These are phyloP conservation scores for Arthrobotrys megalospora DNA, from an alignment of 2,329 filamentous ascomycete genomes.

Conservation along the genomic window DNA sequence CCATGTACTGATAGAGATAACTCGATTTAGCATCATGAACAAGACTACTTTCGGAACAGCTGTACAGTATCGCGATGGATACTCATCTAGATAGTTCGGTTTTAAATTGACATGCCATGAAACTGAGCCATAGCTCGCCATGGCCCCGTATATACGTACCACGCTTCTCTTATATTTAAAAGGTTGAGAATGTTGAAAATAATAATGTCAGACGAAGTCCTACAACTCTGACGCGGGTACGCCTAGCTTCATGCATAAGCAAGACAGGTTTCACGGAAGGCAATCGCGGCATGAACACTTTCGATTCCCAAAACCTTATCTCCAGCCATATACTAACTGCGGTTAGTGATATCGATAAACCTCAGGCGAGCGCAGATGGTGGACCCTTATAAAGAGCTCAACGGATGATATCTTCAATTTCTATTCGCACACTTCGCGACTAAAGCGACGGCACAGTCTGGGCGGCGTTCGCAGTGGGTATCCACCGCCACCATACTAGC, in stretches of 20 bases:
- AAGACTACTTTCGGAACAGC: background rate
- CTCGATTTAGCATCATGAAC: background rate
- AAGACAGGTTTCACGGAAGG: too few species aligned
- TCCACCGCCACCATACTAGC: conserved; percentile 21
- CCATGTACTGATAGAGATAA: background rate
- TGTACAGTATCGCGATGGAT: too few species aligned
- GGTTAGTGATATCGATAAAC: background rate
- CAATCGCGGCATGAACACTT: too few species aligned
- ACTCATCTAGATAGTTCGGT: too few species aligned
- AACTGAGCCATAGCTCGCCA: too few species aligned
- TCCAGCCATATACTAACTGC: background rate
- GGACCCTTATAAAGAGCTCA: conserved; percentile 2
- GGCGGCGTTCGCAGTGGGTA: background rate
- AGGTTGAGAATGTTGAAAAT: too few species aligned
- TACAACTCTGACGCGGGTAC: too few species aligned
- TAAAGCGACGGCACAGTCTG: background rate
- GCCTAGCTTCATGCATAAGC: too few species aligned
- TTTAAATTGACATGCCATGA: too few species aligned
- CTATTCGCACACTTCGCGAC: background rate
- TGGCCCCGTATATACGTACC: too few species aligned
- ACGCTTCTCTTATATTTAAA: too few species aligned
- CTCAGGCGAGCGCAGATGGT: background rate
- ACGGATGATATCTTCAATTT: conserved; percentile 2
- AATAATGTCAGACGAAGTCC: too few species aligned
- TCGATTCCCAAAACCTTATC: background rate